Conservation (phyloP, 345 rosid species). For the Erucastrum elatum region DNA sequence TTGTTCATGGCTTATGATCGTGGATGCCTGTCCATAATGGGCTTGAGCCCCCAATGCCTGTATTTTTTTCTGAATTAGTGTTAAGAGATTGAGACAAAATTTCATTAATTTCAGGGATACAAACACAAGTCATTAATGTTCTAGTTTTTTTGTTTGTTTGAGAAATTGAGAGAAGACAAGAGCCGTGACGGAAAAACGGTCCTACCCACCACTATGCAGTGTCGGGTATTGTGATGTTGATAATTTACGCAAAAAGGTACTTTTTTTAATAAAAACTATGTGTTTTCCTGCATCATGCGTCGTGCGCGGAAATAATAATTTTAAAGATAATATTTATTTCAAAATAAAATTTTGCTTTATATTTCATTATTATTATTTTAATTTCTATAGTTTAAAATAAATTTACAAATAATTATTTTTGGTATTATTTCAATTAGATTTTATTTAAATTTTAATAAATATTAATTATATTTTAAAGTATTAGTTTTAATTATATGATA, state of each 20-base stretch:
- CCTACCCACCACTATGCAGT: constrained; percentile 16
- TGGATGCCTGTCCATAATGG: background rate
- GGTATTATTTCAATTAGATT: too few relatives aligned
- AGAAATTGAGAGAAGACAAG: constrained; percentile 14
- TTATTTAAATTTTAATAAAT: too few relatives aligned
- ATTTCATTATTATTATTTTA: too few relatives aligned
- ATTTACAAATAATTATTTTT: too few relatives aligned
- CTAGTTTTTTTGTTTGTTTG: background rate
- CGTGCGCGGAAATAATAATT: too few relatives aligned
- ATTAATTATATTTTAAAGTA: too few relatives aligned
- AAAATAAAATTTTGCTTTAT: too few relatives aligned
- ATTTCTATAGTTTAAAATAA: too few relatives aligned
- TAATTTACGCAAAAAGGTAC: background rate
- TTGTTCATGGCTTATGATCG: background rate
- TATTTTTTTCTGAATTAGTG: background rate
- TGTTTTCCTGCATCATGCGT: too few relatives aligned
- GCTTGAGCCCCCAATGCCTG: background rate
- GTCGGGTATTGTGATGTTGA: constrained; percentile 18
- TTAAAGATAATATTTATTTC: too few relatives aligned
- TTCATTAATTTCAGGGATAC: background rate
- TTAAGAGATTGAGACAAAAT: background rate
- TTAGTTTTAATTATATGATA: too few relatives aligned
- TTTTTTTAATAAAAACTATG: background rate
- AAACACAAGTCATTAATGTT: background rate
- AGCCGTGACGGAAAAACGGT: constrained; percentile 13